phyloP scores from a whole-genome alignment of 2,329 filamentous ascomycete species.

The Sporothrix variecibatus region DNA sequence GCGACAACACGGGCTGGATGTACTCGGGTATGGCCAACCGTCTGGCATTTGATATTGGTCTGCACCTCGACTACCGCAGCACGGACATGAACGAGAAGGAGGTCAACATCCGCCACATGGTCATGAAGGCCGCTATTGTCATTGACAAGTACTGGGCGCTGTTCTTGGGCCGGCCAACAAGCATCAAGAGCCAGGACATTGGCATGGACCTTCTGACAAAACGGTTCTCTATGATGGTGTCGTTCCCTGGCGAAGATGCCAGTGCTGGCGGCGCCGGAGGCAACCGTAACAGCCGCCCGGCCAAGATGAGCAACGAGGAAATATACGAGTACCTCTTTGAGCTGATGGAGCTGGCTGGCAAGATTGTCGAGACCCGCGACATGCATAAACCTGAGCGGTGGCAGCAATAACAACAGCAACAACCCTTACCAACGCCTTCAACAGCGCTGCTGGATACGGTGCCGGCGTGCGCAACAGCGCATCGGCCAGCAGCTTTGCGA shows the following conservation, averaged over 20 bases:
- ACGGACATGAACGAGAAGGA: constrained; percentile 50
- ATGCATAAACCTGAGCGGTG: constrained; percentile 38
- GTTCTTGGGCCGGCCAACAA: constrained; percentile 55
- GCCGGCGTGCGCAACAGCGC: background rate
- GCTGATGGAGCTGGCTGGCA: constrained; percentile 57
- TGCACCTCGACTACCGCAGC: constrained; percentile 49
- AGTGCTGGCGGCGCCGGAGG: constrained; percentile 36
- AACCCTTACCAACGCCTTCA: background rate
- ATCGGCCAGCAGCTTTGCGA: constrained; percentile 13
- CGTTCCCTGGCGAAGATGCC: constrained; percentile 32
- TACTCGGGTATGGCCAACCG: constrained; percentile 52
- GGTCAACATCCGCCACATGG: constrained; percentile 52
- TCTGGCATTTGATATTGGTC: constrained; percentile 50
- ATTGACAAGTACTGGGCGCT: constrained; percentile 59
- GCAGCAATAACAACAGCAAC: background rate
- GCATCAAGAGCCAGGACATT: constrained; percentile 55
- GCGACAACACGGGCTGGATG: constrained; percentile 58
- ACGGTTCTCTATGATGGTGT: constrained; percentile 47
- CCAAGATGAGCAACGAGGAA: constrained; percentile 36
- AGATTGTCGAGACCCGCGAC: constrained; percentile 50
- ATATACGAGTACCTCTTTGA: constrained; percentile 56
- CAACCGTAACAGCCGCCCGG: constrained; percentile 34
- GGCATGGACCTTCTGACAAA: constrained; percentile 50
- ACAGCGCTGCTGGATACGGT: background rate
- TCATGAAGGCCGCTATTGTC: constrained; percentile 53